Evolutionary conservation across 768 basidiomycete species (phyloP).

Genomic region (Agrocybe chaxingu): DNA sequence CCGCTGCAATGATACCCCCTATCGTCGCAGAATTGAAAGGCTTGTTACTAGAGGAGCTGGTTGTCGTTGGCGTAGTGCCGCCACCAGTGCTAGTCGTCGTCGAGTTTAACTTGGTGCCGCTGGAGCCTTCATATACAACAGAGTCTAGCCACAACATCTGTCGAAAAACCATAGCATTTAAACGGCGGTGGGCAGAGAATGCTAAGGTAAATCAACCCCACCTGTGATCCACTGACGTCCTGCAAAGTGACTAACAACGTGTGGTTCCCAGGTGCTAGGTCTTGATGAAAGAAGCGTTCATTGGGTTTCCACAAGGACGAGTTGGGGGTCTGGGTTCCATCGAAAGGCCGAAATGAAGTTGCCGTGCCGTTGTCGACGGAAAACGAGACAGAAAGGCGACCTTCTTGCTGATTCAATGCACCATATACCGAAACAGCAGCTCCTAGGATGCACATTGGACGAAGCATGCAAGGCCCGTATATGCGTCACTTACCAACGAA

Average conservation of each 20-base stretch:
- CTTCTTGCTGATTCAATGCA: slow-evolving; percentile 12
- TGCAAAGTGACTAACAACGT: slow-evolving; percentile 6
- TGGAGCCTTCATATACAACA: slow-evolving; percentile 10
- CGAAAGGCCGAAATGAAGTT: slow-evolving; percentile 3
- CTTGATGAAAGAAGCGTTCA: slow-evolving; percentile 14
- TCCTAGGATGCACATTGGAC: neutral
- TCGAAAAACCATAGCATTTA: neutral
- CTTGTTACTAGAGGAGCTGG: no score
- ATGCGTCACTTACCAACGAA: slow-evolving; percentile 7
- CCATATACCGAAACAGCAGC: slow-evolving; percentile 16
- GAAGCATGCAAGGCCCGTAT: neutral
- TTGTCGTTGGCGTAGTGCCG: no score
- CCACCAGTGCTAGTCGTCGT: no score
- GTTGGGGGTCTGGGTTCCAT: slow-evolving; percentile 10
- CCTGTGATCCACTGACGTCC: slow-evolving; percentile 13
- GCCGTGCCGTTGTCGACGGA: slow-evolving; percentile 9
- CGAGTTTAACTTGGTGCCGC: no score
- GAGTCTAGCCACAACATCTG: slow-evolving; percentile 15
- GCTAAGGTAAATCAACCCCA: neutral
- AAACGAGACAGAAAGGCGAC: slow-evolving; percentile 13
- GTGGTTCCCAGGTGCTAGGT: slow-evolving; percentile 12
- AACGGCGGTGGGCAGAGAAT: neutral
- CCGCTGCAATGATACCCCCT: no score
- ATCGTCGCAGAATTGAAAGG: no score
- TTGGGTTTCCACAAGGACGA: slow-evolving; percentile 9